Evolutionary conservation across 2,329 filamentous ascomycete genomes (phyloP).

Genomic region (Colletotrichum magnum): DNA sequence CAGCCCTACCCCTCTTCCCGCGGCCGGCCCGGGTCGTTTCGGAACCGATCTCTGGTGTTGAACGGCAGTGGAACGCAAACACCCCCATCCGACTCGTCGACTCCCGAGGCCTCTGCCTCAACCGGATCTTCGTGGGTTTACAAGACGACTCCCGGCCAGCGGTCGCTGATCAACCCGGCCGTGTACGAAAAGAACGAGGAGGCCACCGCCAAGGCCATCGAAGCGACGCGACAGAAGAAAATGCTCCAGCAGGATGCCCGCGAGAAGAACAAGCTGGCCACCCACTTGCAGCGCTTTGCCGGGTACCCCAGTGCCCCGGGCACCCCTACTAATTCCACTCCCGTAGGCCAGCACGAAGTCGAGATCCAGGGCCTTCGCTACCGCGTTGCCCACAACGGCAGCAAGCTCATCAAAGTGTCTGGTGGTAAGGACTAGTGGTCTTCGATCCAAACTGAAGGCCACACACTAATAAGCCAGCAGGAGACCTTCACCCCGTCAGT

Average conservation of each 20-base stretch:
- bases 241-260: constrained; percentile 66
- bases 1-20: constrained; percentile 52
- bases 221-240: constrained; percentile 75
- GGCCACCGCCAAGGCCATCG: constrained; percentile 78
- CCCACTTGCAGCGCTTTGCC: constrained; percentile 56
- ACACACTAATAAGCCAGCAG: constrained; percentile 53
- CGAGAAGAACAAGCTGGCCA: constrained; percentile 72
- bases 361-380: constrained; percentile 81
- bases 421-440: constrained; percentile 75
- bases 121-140: constrained; percentile 73
- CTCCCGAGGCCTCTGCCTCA: constrained; percentile 45
- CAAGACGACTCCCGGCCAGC: constrained; percentile 78
- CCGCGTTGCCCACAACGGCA: constrained; percentile 80
- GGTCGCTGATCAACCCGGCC: constrained; percentile 85
- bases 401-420: constrained; percentile 82
- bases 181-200: constrained; percentile 83
- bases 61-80: constrained; percentile 58
- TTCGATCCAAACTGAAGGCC: constrained; percentile 2
- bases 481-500: constrained; percentile 72
- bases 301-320: constrained; percentile 39
- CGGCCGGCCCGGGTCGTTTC: constrained; percentile 24
- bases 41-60: constrained; percentile 74
- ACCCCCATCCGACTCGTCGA: constrained; percentile 44
- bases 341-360: constrained; percentile 70
- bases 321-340: constrained; percentile 48